A percentile compares a stretch with the other conserved stretches of the same genome.
Evolutionary conservation across 441 rosid species (phyloP).

Genomic region (Pelargonium fulgidum): DNA sequence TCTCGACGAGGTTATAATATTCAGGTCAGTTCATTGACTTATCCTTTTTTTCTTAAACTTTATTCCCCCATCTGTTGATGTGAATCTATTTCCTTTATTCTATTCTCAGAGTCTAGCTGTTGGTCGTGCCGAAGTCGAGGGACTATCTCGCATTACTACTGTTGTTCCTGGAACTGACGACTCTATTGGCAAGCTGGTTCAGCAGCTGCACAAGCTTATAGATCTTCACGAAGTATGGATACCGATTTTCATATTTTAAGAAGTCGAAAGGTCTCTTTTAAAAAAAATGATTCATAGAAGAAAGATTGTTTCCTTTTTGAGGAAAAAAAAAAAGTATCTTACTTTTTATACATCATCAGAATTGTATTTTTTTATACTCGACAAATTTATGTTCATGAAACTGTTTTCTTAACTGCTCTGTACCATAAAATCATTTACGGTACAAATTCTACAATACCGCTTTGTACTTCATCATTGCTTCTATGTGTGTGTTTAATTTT

Average conservation of each 20-base stretch:
- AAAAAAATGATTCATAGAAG: no score
- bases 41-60: conserved; percentile 3
- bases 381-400: no score
- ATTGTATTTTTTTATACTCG: no score
- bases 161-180: conserved; percentile 65
- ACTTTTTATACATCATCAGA: no score
- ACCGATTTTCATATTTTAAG: no score
- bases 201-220: conserved; percentile 54
- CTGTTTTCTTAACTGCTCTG: no score
- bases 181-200: conserved; percentile 46
- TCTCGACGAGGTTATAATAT: conserved; percentile 65
- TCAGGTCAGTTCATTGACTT: conserved; percentile 38
- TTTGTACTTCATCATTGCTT: background rate
- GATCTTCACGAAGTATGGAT: conserved; percentile 49
- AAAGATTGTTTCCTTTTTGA: no score
- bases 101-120: conserved; percentile 53
- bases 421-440: no score
- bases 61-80: conserved; percentile 13
- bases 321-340: no score
- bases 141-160: conserved; percentile 58
- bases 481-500: background rate
- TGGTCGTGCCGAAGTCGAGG: conserved; percentile 55
- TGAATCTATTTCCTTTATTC: conserved; percentile 13
- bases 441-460: no score
- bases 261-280: no score